phyloP scores from a whole-genome alignment of 345 rosid species.

The Eucalyptus tenuipes region DNA sequence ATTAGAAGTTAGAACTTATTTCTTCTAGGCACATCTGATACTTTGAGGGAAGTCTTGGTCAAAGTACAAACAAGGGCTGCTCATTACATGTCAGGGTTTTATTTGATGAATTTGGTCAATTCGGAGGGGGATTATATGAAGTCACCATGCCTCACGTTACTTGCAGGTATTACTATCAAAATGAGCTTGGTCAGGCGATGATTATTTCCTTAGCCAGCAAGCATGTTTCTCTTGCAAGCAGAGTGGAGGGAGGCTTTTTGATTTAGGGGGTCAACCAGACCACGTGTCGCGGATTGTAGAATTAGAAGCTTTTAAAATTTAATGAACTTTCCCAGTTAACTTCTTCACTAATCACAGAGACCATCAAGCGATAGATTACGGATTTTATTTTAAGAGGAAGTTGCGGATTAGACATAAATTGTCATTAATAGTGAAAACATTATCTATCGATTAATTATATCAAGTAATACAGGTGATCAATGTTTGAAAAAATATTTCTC shows the following conservation, averaged over 20 bases:
- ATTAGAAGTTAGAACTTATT: background rate
- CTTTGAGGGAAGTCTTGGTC: background rate
- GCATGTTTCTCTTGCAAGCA: background rate
- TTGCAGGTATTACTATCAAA: background rate
- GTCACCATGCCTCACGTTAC: background rate
- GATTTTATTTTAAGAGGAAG: background rate
- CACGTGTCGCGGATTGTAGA: background rate
- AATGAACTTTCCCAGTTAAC: background rate
- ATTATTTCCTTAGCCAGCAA: background rate
- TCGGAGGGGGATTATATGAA: background rate
- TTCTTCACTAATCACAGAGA: background rate
- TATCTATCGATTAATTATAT: no score
- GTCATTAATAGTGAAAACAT: background rate
- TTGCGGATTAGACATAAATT: no score
- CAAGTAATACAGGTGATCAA: no score
- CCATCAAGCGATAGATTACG: background rate
- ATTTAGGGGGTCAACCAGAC: background rate
- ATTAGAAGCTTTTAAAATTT: background rate
- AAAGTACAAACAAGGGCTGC: background rate
- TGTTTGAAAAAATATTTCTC: no score
- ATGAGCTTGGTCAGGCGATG: background rate
- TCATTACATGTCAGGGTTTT: background rate
- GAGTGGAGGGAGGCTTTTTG: background rate
- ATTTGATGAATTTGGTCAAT: background rate
- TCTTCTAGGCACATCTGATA: background rate